Conservation (phyloP, 345 rosid genomes). For the Heritiera littoralis region DNA sequence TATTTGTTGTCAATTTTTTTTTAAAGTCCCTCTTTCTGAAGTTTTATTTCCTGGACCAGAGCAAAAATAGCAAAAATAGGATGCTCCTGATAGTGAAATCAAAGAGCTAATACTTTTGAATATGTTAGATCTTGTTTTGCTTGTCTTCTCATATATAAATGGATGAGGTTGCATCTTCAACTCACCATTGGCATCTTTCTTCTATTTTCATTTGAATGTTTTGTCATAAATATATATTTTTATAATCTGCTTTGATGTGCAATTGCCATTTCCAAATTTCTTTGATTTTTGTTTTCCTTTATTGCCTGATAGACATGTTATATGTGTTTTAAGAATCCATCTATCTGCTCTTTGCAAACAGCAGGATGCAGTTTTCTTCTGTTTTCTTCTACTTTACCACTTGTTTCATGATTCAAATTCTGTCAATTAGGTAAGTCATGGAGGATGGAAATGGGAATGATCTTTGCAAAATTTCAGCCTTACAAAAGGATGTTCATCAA, state of each 20-base stretch:
- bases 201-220: background rate
- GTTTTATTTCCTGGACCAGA: background rate
- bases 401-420: slow-evolving; percentile 1
- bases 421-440: background rate
- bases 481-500: background rate
- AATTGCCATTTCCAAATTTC: background rate
- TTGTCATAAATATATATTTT: background rate
- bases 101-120: background rate
- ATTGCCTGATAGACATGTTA: background rate
- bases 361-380: background rate
- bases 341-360: background rate
- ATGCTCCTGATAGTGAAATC: background rate
- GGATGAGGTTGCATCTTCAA: background rate
- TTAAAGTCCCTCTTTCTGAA: background rate
- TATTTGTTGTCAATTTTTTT: background rate
- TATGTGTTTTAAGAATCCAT: background rate
- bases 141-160: slow-evolving; percentile 9
- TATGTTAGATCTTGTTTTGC: background rate
- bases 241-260: background rate
- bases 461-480: slow-evolving; percentile 1
- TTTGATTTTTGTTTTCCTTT: background rate
- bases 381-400: background rate
- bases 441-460: background rate
- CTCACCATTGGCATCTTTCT: background rate
- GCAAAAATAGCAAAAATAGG: background rate